These are phyloP conservation scores for Boletus reticuloceps DNA, from an alignment of 768 basidiomycete species.

Conservation along the genomic window DNA sequence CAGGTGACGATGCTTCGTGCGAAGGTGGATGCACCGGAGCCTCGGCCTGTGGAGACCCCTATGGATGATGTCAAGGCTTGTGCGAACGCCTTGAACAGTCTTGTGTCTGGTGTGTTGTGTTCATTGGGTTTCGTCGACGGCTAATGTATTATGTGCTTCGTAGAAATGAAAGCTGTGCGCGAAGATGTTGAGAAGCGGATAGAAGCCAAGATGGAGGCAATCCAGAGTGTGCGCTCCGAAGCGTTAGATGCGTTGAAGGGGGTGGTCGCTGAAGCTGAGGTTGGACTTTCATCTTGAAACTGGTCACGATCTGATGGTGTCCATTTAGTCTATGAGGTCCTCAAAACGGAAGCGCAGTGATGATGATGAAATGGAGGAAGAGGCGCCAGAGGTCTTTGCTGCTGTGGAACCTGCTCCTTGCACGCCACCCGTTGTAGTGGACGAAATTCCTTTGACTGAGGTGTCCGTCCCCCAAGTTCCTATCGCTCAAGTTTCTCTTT, in stretches of 20 bases:
- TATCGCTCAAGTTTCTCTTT: background rate
- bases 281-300: constrained; percentile 13
- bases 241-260: constrained; percentile 37
- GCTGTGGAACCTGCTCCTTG: background rate
- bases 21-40: constrained; percentile 19
- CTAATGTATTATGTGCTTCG: background rate
- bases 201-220: constrained; percentile 42
- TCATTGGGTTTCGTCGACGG: background rate
- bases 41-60: constrained; percentile 5
- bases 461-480: constrained; percentile 5
- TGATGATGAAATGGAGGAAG: constrained; percentile 36
- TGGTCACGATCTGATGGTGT: constrained; percentile 25
- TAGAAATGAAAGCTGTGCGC: constrained; percentile 47
- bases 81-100: constrained; percentile 35
- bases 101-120: constrained; percentile 41
- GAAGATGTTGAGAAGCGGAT: constrained; percentile 46
- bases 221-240: constrained; percentile 40
- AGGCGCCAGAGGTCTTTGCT: background rate
- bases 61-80: constrained; percentile 27
- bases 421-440: background rate
- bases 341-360: constrained; percentile 61
- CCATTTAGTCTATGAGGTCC: constrained; percentile 32
- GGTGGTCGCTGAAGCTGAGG: constrained; percentile 34
- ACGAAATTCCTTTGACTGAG: background rate
- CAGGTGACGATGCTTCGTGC: constrained; percentile 19